Conservation (phyloP, 2,329 filamentous ascomycete genomes). For the Exophiala sp. region DNA sequence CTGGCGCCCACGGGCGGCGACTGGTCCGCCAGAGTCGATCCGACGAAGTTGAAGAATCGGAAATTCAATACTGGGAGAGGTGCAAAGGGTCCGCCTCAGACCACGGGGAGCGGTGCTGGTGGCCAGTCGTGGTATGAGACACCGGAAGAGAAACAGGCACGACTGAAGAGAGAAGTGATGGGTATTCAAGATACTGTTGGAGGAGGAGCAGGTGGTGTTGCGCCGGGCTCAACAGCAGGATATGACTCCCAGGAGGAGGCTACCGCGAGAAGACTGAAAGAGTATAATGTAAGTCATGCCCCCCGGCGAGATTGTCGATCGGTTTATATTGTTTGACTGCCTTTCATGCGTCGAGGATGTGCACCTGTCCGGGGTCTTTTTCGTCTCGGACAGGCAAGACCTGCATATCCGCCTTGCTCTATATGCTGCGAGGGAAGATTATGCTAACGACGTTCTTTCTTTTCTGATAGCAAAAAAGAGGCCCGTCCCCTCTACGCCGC, state of each 20-base stretch:
- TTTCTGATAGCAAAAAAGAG: constrained; percentile 48
- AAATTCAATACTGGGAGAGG: constrained; percentile 72
- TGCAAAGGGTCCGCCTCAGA: constrained; percentile 41
- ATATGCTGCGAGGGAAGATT: too few relatives aligned
- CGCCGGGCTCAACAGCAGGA: constrained; percentile 20
- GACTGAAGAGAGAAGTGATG: constrained; percentile 74
- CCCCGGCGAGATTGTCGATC: not conserved
- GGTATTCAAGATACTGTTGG: constrained; percentile 50
- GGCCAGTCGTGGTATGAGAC: constrained; percentile 85
- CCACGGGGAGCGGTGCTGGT: constrained; percentile 35
- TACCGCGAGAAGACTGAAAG: constrained; percentile 48
- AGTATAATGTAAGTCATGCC: constrained; percentile 52
- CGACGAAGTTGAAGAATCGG: constrained; percentile 72
- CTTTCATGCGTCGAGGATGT: too few relatives aligned
- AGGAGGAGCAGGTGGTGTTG: constrained; percentile 1
- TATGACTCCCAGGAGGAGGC: constrained; percentile 30
- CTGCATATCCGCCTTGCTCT: too few relatives aligned
- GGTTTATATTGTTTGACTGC: too few relatives aligned
- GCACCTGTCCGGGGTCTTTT: not conserved
- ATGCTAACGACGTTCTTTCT: not conserved
- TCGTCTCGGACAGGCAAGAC: too few relatives aligned
- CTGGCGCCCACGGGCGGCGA: constrained; percentile 55
- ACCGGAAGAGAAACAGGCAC: constrained; percentile 75
- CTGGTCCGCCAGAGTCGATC: constrained; percentile 62
- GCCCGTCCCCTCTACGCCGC: constrained; percentile 56